Evolutionary conservation across 1,284 basidiomycete genomes (phyloP), one percentile per base, ranked within the genome.

Genomic region (Tremellales sp.): DNA sequence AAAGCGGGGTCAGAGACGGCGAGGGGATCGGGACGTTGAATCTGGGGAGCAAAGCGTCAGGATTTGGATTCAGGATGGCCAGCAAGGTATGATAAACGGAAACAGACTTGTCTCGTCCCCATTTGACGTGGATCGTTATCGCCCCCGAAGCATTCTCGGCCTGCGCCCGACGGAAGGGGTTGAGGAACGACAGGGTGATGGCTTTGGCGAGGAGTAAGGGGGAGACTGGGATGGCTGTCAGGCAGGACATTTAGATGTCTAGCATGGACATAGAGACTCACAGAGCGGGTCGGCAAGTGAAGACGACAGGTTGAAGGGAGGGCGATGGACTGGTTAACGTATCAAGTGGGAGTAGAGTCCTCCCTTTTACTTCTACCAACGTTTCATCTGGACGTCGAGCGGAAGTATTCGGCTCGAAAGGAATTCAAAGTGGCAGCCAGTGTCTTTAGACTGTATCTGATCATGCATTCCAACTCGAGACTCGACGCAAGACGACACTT

Each of bases 1-100:
- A 63, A 5, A 71, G 56, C 1, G 66, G 70, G 1, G 72, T 73
- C 27, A 61, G 28, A 21, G 60, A 60, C 4, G 72, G 67, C 21
- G 64, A 52, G 10, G 70, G 70, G 34, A 73, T 70, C 4, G 72
- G 70, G 28, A 73, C 63, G 57, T 73, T 73, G 62, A 70, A 72
- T 46, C 71, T 73, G 58, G 5, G 31, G 10, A 31, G 18, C 33
- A 36, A 29, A 16, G 25, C 19, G 28, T 24, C 7, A 2, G 22
- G 22, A 18, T n/a, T 16, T 14, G n/a, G 26, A 21, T 21, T 16
- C n/a, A 34, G 29, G 33, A 16, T 12, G 12, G 10, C 6, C 13
- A 40, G n/a, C 7, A 25, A 12, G 9, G 9, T 25, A 10, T 25
- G 19, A 25, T 4, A 35, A 13, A 33, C 5, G 16, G 22, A 13